These are phyloP conservation scores for Aureobasidium namibiae DNA, from an alignment of 2,329 filamentous ascomycete genomes.

Conservation along the genomic window DNA sequence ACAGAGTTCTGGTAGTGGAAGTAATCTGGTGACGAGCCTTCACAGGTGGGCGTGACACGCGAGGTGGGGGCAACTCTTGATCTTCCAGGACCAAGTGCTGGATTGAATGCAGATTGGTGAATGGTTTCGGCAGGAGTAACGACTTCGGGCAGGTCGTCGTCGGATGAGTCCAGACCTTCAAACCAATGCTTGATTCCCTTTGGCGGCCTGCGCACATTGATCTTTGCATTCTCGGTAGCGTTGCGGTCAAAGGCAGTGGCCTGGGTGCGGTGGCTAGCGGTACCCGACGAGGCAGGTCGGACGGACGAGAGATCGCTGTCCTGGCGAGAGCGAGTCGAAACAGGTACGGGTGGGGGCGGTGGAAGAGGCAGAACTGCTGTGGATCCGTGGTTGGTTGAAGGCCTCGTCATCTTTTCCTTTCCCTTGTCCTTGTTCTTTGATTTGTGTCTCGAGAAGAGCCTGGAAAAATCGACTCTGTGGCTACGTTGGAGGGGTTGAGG, in stretches of 20 bases:
- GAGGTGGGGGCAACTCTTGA: constrained; percentile 16
- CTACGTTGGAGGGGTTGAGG: constrained; percentile 5
- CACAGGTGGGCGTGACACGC: constrained; percentile 11
- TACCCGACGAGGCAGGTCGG: constrained; percentile 10
- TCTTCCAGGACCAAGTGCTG: constrained; percentile 15
- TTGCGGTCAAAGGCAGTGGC: constrained; percentile 28
- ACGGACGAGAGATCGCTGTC: constrained; percentile 3
- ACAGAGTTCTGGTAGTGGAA: constrained; percentile 11
- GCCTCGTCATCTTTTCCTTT: constrained; percentile 6
- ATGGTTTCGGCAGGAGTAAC: constrained; percentile 13
- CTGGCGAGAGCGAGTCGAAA: background rate
- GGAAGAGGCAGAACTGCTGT: background rate
- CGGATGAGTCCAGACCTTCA: constrained; percentile 33
- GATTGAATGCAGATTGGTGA: constrained; percentile 13
- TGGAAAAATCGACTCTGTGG: constrained; percentile 9
- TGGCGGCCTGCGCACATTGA: constrained; percentile 38
- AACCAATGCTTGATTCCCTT: constrained; percentile 45
- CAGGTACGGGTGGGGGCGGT: constrained; percentile 6
- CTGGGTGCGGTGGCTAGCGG: background rate
- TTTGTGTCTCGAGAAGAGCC: constrained; percentile 5
- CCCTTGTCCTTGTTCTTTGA: constrained; percentile 13
- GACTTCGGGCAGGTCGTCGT: constrained; percentile 16
- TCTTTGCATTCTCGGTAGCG: constrained; percentile 38
- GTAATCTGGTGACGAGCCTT: constrained; percentile 9
- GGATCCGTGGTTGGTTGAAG: background rate